These are phyloP conservation scores for Ophiocordyceps sinensis DNA, from an alignment of 2,329 filamentous ascomycete species.

Conservation along the genomic window DNA sequence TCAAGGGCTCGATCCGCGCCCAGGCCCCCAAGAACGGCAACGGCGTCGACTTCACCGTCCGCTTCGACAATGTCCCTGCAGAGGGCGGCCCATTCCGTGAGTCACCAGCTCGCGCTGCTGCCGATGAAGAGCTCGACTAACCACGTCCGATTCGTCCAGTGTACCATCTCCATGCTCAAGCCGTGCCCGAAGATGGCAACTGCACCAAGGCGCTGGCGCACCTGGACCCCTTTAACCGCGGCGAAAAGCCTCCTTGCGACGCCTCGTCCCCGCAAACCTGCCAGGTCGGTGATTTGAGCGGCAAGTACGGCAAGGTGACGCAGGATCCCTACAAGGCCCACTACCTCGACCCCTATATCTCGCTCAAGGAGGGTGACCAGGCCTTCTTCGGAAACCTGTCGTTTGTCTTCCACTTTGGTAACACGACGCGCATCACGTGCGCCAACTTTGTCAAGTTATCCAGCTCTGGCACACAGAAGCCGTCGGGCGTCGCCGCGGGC, in stretches of 20 bases:
- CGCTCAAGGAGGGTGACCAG: conserved; percentile 32
- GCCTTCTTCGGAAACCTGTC: conserved; percentile 52
- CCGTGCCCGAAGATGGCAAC: conserved; percentile 53
- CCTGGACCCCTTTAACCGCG: conserved; percentile 55
- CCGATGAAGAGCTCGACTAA: not conserved
- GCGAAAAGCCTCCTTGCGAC: conserved; percentile 48
- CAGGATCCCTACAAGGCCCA: conserved; percentile 30
- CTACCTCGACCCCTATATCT: conserved; percentile 44
- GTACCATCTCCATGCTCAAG: conserved; percentile 58
- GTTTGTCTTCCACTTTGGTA: conserved; percentile 48
- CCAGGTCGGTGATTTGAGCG: conserved; percentile 62
- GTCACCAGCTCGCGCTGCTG: conserved; percentile 8
- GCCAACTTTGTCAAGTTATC: conserved; percentile 37
- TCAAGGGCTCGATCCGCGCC: conserved; percentile 25
- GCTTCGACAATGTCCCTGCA: conserved; percentile 43
- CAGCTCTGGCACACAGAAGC: no score
- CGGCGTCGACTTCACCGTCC: conserved; percentile 40
- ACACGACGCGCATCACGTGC: conserved; percentile 50
- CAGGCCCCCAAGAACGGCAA: conserved; percentile 30
- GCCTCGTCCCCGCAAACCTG: conserved; percentile 42
- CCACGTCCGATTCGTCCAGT: conserved; percentile 23
- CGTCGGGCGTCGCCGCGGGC: not conserved
- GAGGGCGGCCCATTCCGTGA: conserved; percentile 45
- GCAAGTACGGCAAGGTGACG: conserved; percentile 54
- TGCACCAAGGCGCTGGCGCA: conserved; percentile 55